Conservation (phyloP, 2,329 filamentous ascomycete species). For the Plectosphaerella sp. region DNA sequence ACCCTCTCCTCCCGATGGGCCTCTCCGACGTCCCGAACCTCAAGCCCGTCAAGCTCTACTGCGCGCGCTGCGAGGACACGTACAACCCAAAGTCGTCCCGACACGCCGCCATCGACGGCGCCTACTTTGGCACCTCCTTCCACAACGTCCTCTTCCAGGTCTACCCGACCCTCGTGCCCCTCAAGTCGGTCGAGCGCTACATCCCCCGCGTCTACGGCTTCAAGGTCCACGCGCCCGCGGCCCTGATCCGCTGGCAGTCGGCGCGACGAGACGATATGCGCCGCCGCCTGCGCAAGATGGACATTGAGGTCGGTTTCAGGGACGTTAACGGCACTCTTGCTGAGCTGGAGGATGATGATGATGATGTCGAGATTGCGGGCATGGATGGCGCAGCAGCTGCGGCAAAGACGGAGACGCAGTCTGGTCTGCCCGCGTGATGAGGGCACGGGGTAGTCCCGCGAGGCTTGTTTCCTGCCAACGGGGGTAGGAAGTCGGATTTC, state of each 20-base stretch:
- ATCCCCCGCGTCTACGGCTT: conserved; percentile 91
- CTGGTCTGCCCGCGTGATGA: neutral
- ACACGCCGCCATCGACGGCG: conserved; percentile 91
- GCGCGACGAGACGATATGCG: conserved; percentile 78
- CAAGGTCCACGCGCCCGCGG: conserved; percentile 85
- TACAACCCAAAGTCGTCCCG: conserved; percentile 98
- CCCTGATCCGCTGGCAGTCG: conserved; percentile 88
- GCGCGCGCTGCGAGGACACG: conserved; percentile 92
- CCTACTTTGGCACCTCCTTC: conserved; percentile 97
- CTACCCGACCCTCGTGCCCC: conserved; percentile 82
- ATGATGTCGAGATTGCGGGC: conserved; percentile 36
- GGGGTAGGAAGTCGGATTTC: too few relatives aligned
- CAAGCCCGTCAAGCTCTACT: conserved; percentile 95
- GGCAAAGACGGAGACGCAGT: neutral
- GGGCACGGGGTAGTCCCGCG: too few relatives aligned
- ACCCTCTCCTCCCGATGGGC: conserved; percentile 92
- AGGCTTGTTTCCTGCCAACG: too few relatives aligned
- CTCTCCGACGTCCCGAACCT: conserved; percentile 83
- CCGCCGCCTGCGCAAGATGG: conserved; percentile 63
- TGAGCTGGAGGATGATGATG: conserved; percentile 60
- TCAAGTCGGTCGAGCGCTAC: conserved; percentile 82
- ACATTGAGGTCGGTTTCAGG: conserved; percentile 76
- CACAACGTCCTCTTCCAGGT: conserved; percentile 99
- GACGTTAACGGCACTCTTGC: conserved; percentile 58
- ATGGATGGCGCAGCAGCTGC: conserved; percentile 24